A percentile compares a stretch with the other conserved stretches of the same genome.
phyloP scores from a whole-genome alignment of 108 stramenopile species.

The Epithemia pelagica region DNA sequence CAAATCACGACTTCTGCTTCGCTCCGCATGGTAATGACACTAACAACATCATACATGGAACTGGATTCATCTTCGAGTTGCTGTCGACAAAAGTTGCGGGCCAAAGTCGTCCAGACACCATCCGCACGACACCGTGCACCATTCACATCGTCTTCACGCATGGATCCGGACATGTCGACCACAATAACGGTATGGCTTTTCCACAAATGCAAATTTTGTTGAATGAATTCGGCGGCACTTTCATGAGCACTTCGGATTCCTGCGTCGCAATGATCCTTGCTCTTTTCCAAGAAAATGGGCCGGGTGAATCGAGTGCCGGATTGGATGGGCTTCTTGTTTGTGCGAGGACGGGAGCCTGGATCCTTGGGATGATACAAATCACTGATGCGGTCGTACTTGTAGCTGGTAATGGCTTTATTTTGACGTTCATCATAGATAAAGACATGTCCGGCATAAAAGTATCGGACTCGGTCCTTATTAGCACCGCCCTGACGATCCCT shows the following conservation, averaged over 20 bases:
- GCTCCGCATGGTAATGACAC: slow-evolving; percentile 24
- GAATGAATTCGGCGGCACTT: not conserved
- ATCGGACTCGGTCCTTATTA: slow-evolving; percentile 29
- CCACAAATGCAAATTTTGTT: slow-evolving; percentile 7
- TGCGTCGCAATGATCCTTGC: no score
- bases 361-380: slow-evolving; percentile 19
- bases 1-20: slow-evolving; percentile 20
- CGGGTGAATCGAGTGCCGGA: not conserved
- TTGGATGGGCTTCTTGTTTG: slow-evolving; percentile 17
- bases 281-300: slow-evolving; percentile 1
- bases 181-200: slow-evolving; percentile 42
- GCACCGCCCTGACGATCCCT: slow-evolving; percentile 9
- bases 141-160: slow-evolving; percentile 38
- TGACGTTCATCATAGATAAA: slow-evolving; percentile 33
- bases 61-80: slow-evolving; percentile 5
- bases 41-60: slow-evolving; percentile 16
- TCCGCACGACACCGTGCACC: slow-evolving; percentile 41
- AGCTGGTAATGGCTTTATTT: slow-evolving; percentile 35
- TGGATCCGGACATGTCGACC: slow-evolving; percentile 45
- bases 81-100: slow-evolving; percentile 32
- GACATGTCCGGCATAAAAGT: slow-evolving; percentile 38
- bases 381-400: slow-evolving; percentile 2
- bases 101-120: slow-evolving; percentile 44
- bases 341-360: slow-evolving; percentile 22
- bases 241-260: not conserved